phyloP scores from a whole-genome alignment of 495 filamentous ascomycete genomes.

The Trichoderma orchidacearum region DNA sequence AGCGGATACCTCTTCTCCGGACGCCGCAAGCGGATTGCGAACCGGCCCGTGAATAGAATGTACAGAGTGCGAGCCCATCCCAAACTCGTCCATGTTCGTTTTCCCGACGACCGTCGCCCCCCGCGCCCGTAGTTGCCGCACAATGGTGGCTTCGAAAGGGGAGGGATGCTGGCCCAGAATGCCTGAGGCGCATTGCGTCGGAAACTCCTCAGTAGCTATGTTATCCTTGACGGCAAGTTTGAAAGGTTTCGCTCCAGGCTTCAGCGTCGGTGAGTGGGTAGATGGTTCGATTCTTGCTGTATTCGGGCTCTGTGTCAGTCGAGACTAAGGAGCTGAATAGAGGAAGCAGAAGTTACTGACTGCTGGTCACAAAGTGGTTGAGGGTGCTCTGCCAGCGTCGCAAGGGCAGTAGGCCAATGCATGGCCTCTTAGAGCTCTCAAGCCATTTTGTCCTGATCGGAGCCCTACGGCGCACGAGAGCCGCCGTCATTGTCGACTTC shows the following conservation, averaged over 20 bases:
- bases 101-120: conserved; percentile 62
- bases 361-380: conserved; percentile 1
- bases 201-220: conserved; percentile 55
- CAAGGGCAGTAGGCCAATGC: neutral
- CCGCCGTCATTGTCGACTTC: neutral
- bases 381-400: neutral
- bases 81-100: conserved; percentile 94
- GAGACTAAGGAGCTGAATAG: neutral
- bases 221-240: conserved; percentile 77
- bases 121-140: conserved; percentile 44
- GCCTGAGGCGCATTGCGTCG: conserved; percentile 73
- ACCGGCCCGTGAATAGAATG: conserved; percentile 63
- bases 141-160: conserved; percentile 78
- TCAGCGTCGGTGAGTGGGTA: neutral
- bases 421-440: neutral
- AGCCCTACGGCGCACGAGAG: conserved; percentile 1
- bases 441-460: neutral
- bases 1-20: conserved; percentile 40
- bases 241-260: conserved; percentile 5
- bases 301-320: neutral
- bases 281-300: neutral
- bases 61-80: conserved; percentile 87
- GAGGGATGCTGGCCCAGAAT: conserved; percentile 55
- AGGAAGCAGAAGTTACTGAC: neutral
- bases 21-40: conserved; percentile 20